phyloP scores from a whole-genome alignment of 2,329 filamentous ascomycete genomes.

The Calonectria hawksworthii region DNA sequence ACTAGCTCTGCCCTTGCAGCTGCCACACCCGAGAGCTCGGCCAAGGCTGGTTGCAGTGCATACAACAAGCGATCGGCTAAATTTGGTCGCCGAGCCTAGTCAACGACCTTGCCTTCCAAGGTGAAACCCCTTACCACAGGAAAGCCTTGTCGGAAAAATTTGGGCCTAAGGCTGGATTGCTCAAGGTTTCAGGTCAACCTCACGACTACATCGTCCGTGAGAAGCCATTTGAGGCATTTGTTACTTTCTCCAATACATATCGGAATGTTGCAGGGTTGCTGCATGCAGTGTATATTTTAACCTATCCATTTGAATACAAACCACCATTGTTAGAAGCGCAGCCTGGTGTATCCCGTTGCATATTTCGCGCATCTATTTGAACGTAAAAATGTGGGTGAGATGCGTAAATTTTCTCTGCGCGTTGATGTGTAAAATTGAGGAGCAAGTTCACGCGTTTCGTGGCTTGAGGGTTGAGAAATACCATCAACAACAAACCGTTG shows the following conservation, averaged over 20 bases:
- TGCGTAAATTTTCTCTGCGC: background rate
- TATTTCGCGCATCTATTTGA: background rate
- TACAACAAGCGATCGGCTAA: conserved; percentile 1
- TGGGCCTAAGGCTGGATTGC: background rate
- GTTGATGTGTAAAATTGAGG: background rate
- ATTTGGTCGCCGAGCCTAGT: background rate
- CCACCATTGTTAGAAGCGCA: background rate
- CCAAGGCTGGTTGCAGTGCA: background rate
- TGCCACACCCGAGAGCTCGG: background rate
- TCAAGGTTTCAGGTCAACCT: background rate
- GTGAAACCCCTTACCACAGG: background rate
- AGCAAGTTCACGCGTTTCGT: background rate
- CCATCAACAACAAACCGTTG: background rate
- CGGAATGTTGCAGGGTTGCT: background rate
- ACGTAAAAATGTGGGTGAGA: background rate
- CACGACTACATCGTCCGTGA: background rate
- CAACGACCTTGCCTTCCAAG: background rate
- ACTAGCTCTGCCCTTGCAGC: background rate
- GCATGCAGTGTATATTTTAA: background rate
- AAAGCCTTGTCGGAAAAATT: background rate
- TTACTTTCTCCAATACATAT: background rate
- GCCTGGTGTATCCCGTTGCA: background rate
- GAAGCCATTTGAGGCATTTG: background rate
- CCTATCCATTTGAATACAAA: background rate
- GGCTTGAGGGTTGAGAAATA: too few species aligned